A percentile compares a stretch with the other conserved stretches of the same genome.
Evolutionary conservation across 768 basidiomycete species (phyloP).

Genomic region (Phylloporus sp.): DNA sequence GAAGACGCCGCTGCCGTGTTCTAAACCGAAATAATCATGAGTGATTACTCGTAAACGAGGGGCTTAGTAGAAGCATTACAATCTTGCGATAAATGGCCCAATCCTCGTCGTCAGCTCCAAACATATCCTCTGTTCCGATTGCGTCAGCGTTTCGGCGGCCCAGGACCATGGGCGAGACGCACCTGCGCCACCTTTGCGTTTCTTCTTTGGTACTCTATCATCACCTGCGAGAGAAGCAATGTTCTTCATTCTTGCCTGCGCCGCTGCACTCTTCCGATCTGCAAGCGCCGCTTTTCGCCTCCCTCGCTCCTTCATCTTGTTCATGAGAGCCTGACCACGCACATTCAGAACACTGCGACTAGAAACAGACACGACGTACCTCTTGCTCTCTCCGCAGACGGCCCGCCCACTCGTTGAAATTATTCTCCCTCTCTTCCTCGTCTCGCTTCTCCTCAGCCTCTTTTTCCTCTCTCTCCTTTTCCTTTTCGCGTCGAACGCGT

Average conservation of each 20-base stretch:
- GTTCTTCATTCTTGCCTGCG: slow-evolving; percentile 94
- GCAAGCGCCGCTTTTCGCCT: slow-evolving; percentile 75
- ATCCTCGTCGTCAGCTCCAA: slow-evolving; percentile 92
- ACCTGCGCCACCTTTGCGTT: slow-evolving; percentile 81
- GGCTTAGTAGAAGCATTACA: slow-evolving; percentile 40
- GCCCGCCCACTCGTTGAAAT: slow-evolving; percentile 70
- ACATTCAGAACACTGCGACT: not conserved
- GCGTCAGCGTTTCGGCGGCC: slow-evolving; percentile 1
- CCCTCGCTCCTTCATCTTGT: slow-evolving; percentile 79
- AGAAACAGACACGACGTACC: slow-evolving; percentile 46
- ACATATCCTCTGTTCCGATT: slow-evolving; percentile 74
- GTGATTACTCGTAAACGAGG: not conserved
- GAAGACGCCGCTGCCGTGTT: slow-evolving; percentile 70
- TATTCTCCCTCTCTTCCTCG: slow-evolving; percentile 68
- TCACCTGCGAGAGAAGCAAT: slow-evolving; percentile 91
- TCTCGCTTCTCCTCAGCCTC: slow-evolving; percentile 58
- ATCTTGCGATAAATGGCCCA: slow-evolving; percentile 99
- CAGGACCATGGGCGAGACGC: slow-evolving; percentile 15
- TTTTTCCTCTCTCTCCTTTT: slow-evolving; percentile 70
- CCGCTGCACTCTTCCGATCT: slow-evolving; percentile 91
- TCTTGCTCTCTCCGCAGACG: slow-evolving; percentile 78
- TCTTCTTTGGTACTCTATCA: slow-evolving; percentile 77
- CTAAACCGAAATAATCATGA: slow-evolving; percentile 32
- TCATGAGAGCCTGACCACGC: slow-evolving; percentile 63
- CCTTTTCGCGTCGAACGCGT: slow-evolving; percentile 81